These are phyloP conservation scores for Trichopus zeylanicus DNA, from an alignment of 116 monocot genomes.

Conservation along the genomic window DNA sequence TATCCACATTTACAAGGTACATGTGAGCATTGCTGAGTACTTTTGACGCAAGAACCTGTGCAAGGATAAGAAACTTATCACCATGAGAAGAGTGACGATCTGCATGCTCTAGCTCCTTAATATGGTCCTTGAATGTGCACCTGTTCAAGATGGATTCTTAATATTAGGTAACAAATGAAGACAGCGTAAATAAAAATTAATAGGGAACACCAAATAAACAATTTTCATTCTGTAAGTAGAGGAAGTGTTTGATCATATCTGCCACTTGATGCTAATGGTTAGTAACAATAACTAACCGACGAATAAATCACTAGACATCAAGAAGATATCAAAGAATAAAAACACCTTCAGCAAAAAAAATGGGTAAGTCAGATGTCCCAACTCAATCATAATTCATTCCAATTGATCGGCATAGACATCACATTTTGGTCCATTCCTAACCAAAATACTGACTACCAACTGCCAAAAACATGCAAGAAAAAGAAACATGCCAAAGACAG, in stretches of 20 bases:
- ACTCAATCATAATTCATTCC: too few relatives aligned
- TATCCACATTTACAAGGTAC: conserved; percentile 67
- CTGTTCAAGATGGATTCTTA: conserved; percentile 31
- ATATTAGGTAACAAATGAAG: not conserved
- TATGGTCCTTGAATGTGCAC: conserved; percentile 56
- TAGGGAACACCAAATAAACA: not conserved
- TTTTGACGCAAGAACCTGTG: conserved; percentile 57
- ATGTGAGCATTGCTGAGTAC: conserved; percentile 72
- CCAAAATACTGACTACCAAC: too few relatives aligned
- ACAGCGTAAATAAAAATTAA: not conserved
- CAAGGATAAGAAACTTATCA: conserved; percentile 53
- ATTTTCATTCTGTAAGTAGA: not conserved
- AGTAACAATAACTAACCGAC: too few relatives aligned
- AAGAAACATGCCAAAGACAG: too few relatives aligned
- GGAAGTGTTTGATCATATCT: not conserved
- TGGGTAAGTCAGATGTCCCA: too few relatives aligned
- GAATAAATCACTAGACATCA: too few relatives aligned
- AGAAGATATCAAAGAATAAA: not conserved
- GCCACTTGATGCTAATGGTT: too few relatives aligned
- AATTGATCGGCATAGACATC: too few relatives aligned
- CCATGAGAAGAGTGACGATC: conserved; percentile 11
- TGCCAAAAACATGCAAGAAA: too few relatives aligned
- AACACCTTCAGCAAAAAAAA: not conserved
- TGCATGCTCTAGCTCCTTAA: conserved; percentile 26
- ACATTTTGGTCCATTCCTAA: too few relatives aligned